Evolutionary conservation across 2,329 filamentous ascomycete species (phyloP), one percentile per base, ranked within the genome.

Genomic region (Blumeriella jaapii): DNA sequence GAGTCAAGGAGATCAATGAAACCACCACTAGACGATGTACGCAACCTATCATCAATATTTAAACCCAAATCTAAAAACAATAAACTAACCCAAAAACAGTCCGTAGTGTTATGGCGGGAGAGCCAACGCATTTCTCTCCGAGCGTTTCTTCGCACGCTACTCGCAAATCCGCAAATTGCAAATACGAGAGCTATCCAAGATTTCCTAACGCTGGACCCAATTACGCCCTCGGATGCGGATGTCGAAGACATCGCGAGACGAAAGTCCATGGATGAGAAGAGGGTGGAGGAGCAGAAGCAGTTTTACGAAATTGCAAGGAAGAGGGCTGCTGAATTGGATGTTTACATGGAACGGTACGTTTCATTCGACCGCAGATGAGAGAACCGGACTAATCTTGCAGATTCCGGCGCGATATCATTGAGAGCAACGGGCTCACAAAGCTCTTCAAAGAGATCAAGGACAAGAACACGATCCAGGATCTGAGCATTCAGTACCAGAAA

Each of bases 291-390:
- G 59, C 91, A 98, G 57, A 82, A 78, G 55, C 74, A 78, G 46
- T 98, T 98, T 56, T 98, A 95, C 58, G 89, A 98, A 56, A 87
- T 98, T 54, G 91, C 91, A 6, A 70, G 86, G 46, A 78, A 86
- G 58, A 76, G 91, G 46, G 91, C 91, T 2, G 81, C 83, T 4
- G 91, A 96, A 53, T 68, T 98, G 32, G 91, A 98, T 59, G 83
- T 93, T 15, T 95, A 96, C 56, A 98, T 98, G 91, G 91, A 98
- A 60, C 61, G 93, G 78, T 84, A 60, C 59, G 77, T 63, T 42
- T 23, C 6, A 2, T 9, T n/a, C 16, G 2, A 3, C 8, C 1
- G 10, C 3, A 6, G 23, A 23, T 3, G 20, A 20, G 7, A 4
- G 9, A 24, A 24, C 22, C 30, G 14, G 14, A 23, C 47, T 53